phyloP scores from a whole-genome alignment of 495 filamentous ascomycete species.

The Peziza echinospora region DNA sequence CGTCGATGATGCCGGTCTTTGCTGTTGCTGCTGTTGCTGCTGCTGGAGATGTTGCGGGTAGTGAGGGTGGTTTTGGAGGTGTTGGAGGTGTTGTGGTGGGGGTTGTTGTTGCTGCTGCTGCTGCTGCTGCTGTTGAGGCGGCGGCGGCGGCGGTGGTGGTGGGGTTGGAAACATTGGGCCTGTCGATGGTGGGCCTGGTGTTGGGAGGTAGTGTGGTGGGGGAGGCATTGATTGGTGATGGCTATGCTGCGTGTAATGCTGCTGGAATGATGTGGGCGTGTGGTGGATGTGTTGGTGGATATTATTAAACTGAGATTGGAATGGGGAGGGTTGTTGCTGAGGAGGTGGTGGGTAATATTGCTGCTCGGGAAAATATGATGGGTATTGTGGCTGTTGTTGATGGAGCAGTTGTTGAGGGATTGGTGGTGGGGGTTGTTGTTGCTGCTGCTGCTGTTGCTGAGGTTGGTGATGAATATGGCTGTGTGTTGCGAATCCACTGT shows the following conservation, averaged over 20 bases:
- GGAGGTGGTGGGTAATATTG: too few species aligned
- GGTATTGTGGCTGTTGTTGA: neutral
- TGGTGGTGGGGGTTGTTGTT: constrained; percentile 3
- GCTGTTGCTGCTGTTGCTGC: neutral
- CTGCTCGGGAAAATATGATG: neutral
- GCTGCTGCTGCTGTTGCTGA: constrained; percentile 3
- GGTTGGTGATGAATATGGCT: neutral
- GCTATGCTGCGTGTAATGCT: neutral
- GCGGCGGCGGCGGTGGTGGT: neutral
- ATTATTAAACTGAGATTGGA: neutral
- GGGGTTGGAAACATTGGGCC: neutral
- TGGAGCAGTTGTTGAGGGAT: neutral
- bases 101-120: constrained; percentile 1
- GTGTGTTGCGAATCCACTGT: neutral
- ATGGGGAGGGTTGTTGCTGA: neutral
- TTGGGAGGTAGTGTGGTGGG: neutral
- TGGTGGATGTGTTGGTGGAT: neutral
- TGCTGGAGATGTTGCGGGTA: neutral
- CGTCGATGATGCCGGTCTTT: too few species aligned
- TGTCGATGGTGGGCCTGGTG: too few species aligned
- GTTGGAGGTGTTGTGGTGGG: constrained; percentile 1
- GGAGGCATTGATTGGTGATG: neutral
- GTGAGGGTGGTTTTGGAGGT: neutral
- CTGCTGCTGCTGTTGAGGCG: constrained; percentile 1
- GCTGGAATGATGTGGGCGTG: neutral